Evolutionary conservation across 1,284 basidiomycete species (phyloP), one percentile per base, ranked within the genome.

Genomic region (Sparassis latifolia): DNA sequence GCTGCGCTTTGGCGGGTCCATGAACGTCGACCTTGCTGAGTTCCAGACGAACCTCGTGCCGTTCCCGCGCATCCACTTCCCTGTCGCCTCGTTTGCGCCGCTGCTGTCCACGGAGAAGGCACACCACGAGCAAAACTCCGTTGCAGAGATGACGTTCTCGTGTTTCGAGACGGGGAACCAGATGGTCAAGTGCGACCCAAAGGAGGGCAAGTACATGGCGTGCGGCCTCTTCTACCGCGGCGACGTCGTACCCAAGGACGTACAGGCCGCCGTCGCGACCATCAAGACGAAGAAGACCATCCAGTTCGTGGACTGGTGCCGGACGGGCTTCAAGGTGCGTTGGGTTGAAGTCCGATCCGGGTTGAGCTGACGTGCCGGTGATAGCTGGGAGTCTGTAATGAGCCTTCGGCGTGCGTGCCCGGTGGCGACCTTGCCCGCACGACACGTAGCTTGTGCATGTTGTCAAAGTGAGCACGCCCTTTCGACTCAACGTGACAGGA

Each of bases 41-140:
- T 98, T 99, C 84, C 96, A 98, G 78, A 97, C 94, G 57, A 97
- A 97, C 75, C 75, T 97, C 69, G 95, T 97, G 51, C 95, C 92
- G 83, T 95, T 94, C 86, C 92, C 92, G 51, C 91, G 96, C 69
- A 98, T 98, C 59, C 96, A 99, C 72, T 98, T 97, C 87, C 95
- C 96, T 48, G 81, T 98, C 55, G 94, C 95, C 51, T 95, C 92
- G 53, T 97, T 92, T 69, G 92, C 96, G 1, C 97, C 96, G 47
- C 88, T 99, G 64, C 80, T 98, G 65, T 96, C 92, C 33, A 82
- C 82, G 6, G 86, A 87, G 55, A 89, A 86, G 72, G 89, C 94
- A 30, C 83, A 82, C 63, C 96, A 99, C 70, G 96, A 99, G 72
- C 91, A 95, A 74, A 98, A 99, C 79, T 92, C 92, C 31, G 95